Evolutionary conservation across 2,329 filamentous ascomycete genomes (phyloP).

Genomic region (Biscogniauxia sp.): DNA sequence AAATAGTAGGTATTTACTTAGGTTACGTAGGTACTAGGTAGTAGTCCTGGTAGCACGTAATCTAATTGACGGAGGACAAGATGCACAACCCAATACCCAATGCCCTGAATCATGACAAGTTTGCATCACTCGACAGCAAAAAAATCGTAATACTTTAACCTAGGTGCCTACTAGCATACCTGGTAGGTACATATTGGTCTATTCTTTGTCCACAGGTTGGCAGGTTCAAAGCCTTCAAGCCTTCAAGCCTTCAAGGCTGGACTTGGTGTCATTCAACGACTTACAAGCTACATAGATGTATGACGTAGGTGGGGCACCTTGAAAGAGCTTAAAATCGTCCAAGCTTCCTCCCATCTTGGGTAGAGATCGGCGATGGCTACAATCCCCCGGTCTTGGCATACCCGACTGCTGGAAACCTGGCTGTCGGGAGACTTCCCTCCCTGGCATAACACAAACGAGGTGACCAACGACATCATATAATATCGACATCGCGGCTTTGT

Average conservation of each 20-base stretch:
- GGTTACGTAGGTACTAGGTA: not conserved
- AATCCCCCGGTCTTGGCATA: not conserved
- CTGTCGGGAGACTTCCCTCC: not conserved
- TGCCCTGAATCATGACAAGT: not conserved
- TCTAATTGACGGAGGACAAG: not conserved
- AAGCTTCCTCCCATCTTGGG: not conserved
- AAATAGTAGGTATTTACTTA: too few species aligned
- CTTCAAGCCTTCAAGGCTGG: too few species aligned
- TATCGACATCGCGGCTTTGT: not conserved
- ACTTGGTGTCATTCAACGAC: not conserved
- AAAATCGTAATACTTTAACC: not conserved
- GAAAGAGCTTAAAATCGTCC: not conserved
- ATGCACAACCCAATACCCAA: not conserved
- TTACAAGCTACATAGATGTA: conserved; percentile 3
- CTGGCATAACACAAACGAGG: not conserved
- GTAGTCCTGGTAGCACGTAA: not conserved
- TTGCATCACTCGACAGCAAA: not conserved
- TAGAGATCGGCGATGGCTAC: not conserved
- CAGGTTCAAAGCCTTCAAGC: not conserved
- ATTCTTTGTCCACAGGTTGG: too few species aligned
- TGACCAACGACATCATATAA: not conserved
- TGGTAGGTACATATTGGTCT: not conserved
- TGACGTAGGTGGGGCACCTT: conserved; percentile 1
- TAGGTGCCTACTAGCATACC: not conserved
- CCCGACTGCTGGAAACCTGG: not conserved